Evolutionary conservation across 2,329 filamentous ascomycete species (phyloP), one percentile per base, ranked within the genome.

Genomic region (Fusarium pininemorale): DNA sequence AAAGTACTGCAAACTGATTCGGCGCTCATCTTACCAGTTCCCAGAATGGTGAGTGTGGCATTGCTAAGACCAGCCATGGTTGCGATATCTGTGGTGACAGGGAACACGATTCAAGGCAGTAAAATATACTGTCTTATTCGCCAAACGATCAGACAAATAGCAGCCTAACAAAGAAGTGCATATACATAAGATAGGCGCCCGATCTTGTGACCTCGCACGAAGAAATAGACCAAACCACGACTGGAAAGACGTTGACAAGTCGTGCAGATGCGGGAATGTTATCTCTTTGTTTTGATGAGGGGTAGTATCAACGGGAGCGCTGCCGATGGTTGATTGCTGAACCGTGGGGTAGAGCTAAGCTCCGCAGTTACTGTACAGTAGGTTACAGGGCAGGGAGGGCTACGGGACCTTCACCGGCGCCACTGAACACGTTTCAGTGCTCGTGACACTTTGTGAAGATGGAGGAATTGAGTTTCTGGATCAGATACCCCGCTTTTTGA

Each of bases 21-120:
- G 30, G 7, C 10, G 30, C 5, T 18, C 30, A 7, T 12, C 66
- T 11, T 69, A 75, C 77, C 77, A 7, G 72, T 77, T 14, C 77
- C 77, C 22, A 79, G 35, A 53, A 79, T 73, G 20, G 77, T 79
- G n/a, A 78, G 70, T 37, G 75, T 77, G 26, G 70, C 63, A 65
- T 75, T 73, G 55, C 63, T 56, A 7, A 63, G 35, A 13, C 51
- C 45, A n/a, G 69, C 45, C 77, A 78, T 78, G 38, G 9, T 53
- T 69, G 55, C n/a, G 18, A 39, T 30, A 39, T 26, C 20, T 59
- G 30, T 30, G 15, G 35, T 30, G 9, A 28, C 32, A 37, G 32
- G 63, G 57, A 15, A 47, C 37, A 42, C 39, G 51, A 62, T 35
- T 63, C 50, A 37, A 53, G 11, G 20, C 35, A n/a, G 69, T 47